phyloP scores from a whole-genome alignment of 371 early-diverging fungal species.

The Rhizopus stolonifer region DNA sequence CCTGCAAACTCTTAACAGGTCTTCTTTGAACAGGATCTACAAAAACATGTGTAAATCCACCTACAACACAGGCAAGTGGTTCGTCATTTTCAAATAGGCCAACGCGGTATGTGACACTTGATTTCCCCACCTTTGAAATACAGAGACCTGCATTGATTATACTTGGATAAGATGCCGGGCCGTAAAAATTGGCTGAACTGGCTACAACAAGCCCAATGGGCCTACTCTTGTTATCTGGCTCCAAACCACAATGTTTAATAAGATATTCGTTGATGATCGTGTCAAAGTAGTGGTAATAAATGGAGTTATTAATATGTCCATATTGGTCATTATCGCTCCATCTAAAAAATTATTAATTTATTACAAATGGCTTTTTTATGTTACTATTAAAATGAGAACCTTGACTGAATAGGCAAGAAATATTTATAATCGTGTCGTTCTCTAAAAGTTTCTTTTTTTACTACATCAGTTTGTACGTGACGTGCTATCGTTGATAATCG shows the following conservation, averaged over 20 bases:
- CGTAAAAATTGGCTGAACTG: conserved; percentile 50
- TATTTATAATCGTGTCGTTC: conserved; percentile 37
- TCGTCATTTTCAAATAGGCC: conserved; percentile 57
- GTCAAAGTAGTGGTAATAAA: conserved; percentile 63
- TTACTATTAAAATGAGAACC: conserved; percentile 16
- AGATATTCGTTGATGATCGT: conserved; percentile 60
- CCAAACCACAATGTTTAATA: conserved; percentile 49
- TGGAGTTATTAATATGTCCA: conserved; percentile 64
- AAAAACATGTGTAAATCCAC: conserved; percentile 52
- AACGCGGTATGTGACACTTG: conserved; percentile 59
- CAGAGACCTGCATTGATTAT: conserved; percentile 55
- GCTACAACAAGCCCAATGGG: conserved; percentile 60
- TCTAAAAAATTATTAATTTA: conserved; percentile 16
- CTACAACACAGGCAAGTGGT: conserved; percentile 38
- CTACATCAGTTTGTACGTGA: neutral
- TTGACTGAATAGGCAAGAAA: conserved; percentile 45
- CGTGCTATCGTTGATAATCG: neutral
- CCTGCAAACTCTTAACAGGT: conserved; percentile 33
- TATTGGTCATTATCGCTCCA: conserved; percentile 67
- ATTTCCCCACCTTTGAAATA: conserved; percentile 55
- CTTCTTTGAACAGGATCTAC: conserved; percentile 35
- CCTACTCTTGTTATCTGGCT: conserved; percentile 28
- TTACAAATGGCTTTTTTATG: neutral
- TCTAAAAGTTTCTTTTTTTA: conserved; percentile 21
- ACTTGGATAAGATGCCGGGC: conserved; percentile 54